A percentile compares a stretch with the other conserved stretches of the same genome.
Evolutionary conservation across 306 rosid species (phyloP).

Genomic region (peach (Prunus persica)): Prunus_persica_NCBIv2 NC_034015.1:15767001-15767500

Average conservation of each 20-base stretch:
- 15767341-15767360: slow-evolving; percentile 72
- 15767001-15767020: slow-evolving; percentile 67
- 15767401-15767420: not conserved
- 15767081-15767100: slow-evolving; percentile 91
- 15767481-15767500: slow-evolving; percentile 71
- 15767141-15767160: slow-evolving; percentile 92
- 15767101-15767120: slow-evolving; percentile 76
- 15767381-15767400: slow-evolving; percentile 58
- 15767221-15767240: slow-evolving; percentile 10
- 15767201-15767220: not conserved
- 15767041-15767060: slow-evolving; percentile 78
- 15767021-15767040: slow-evolving; percentile 62
- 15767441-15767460: not conserved
- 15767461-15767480: slow-evolving; percentile 32
- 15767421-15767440: not conserved
- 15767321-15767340: slow-evolving; percentile 72
- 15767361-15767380: slow-evolving; percentile 86
- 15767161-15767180: slow-evolving; percentile 76
- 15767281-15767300: slow-evolving; percentile 79
- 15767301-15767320: slow-evolving; percentile 58
- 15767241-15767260: slow-evolving; percentile 70
- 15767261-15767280: slow-evolving; percentile 65
- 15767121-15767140: slow-evolving; percentile 69
- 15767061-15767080: slow-evolving; percentile 66
- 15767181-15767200: slow-evolving; percentile 34